phyloP scores from a whole-genome alignment of 192 early-diverging fungal species.

The Kappamyces sp. region DNA sequence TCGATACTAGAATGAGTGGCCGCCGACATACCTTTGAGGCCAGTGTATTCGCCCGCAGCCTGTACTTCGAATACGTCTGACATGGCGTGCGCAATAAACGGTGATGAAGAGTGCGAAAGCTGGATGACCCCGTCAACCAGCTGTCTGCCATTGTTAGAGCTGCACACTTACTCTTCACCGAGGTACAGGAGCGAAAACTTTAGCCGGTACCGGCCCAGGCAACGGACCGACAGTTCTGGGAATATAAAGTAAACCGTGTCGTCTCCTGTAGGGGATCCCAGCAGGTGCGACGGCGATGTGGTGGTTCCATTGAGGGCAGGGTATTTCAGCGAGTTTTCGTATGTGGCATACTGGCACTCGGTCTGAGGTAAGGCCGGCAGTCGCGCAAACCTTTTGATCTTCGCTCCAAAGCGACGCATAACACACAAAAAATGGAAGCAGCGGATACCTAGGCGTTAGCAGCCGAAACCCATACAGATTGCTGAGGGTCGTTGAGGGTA shows the following conservation, averaged over 20 bases:
- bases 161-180: not conserved
- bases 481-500: no score
- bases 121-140: not conserved
- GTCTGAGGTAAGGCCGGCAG: no score
- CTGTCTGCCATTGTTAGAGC: not conserved
- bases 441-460: no score
- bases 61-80: constrained; percentile 10
- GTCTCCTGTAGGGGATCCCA: constrained; percentile 1
- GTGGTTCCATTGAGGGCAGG: no score
- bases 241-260: constrained; percentile 14
- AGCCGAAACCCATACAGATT: no score
- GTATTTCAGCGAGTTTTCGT: no score
- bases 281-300: constrained; percentile 1
- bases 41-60: constrained; percentile 18
- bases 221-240: constrained; percentile 8
- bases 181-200: constrained; percentile 7
- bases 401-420: no score
- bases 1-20: constrained; percentile 22
- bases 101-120: not conserved
- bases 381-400: no score
- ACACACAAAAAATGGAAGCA: no score
- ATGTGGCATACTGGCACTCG: no score
- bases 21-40: constrained; percentile 14
- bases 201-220: constrained; percentile 2
- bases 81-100: constrained; percentile 3